Evolutionary conservation across 2,329 filamentous ascomycete species (phyloP).

Genomic region (Ophiostoma sp.): DNA sequence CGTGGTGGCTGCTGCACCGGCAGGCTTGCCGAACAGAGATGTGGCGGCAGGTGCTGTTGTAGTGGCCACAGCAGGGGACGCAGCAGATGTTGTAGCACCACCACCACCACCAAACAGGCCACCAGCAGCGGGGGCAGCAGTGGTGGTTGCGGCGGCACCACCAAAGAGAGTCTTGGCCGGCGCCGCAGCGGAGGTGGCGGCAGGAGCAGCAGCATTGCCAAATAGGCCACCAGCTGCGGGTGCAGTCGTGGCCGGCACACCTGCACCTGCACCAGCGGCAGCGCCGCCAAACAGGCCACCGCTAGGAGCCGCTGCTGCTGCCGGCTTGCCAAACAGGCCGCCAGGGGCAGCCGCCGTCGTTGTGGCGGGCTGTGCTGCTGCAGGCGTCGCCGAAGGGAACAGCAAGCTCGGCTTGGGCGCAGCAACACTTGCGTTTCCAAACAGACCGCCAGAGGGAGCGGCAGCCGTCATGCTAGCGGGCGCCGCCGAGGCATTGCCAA

Average conservation of each 20-base stretch:
- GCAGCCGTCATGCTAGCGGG: constrained; percentile 22
- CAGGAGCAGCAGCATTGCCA: background rate
- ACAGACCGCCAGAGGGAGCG: constrained; percentile 21
- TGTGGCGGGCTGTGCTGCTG: constrained; percentile 17
- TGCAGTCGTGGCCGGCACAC: background rate
- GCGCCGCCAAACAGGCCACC: constrained; percentile 16
- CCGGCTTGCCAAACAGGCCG: constrained; percentile 5
- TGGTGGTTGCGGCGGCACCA: background rate
- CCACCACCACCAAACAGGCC: background rate
- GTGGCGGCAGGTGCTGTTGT: background rate
- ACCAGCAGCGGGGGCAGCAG: background rate
- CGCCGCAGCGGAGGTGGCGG: background rate
- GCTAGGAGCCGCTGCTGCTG: background rate
- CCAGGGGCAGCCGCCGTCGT: background rate
- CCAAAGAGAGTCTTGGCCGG: background rate
- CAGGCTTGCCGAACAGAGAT: constrained; percentile 15
- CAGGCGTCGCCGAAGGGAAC: constrained; percentile 6
- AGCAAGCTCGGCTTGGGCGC: constrained; percentile 10
- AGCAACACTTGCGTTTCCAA: constrained; percentile 5
- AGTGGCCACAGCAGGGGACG: background rate
- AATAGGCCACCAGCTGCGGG: constrained; percentile 9
- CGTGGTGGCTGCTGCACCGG: constrained; percentile 9
- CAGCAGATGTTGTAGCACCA: background rate
- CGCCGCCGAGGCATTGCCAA: constrained; percentile 20
- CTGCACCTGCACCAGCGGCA: constrained; percentile 19